Evolutionary conservation across 177 flowering plant species (phyloP), one percentile per base, ranked within the genome.

Genomic region (Vitis hybrid): DNA sequence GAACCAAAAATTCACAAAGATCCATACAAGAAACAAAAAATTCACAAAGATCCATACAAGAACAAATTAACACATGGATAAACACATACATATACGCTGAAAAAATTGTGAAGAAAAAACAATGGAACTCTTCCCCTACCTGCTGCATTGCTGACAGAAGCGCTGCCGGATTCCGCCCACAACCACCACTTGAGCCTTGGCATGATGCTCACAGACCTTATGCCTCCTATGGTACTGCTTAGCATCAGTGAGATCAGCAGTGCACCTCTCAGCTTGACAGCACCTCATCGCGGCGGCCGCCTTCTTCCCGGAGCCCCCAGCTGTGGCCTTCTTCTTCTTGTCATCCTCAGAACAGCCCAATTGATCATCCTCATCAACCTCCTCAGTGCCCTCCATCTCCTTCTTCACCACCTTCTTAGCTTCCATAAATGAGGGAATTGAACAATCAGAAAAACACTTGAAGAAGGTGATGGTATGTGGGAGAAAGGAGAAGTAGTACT

Each of bases 131-230:
- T 15, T 52, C 50, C 12, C 49, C 15, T n/a, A 91, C 94, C 93
- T 84, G 89, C 93, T 89, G 59, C 97, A 91, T 82, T 89, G 94
- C 77, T 89, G 94, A 67, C 97, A 89, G 78, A 91, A 91, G 10
- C 93, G 74, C 76, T 89, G 91, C 16, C 80, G 74, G 14, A 86
- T 76, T 13, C 94, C 97, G 26, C 68, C 81, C 54, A 92, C 90
- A 15, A 87, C 45, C 53, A 82, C 93, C 77, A 74, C 82, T 29
- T 82, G 79, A 59, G 93, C 89, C 75, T 90, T 90, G 58, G 90
- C 81, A 65, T 92, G 97, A 34, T 56, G 71, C 76, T 92, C 92
- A 68, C 97, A 92, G 18, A 92, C 97, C 82, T 83, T 90, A 54
- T 89, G 97, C 67, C 94, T 69, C 31, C 83, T 71, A 69, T 90